These are phyloP conservation scores for Balansia obtecta DNA, from an alignment of 2,329 filamentous ascomycete genomes.

Conservation along the genomic window DNA sequence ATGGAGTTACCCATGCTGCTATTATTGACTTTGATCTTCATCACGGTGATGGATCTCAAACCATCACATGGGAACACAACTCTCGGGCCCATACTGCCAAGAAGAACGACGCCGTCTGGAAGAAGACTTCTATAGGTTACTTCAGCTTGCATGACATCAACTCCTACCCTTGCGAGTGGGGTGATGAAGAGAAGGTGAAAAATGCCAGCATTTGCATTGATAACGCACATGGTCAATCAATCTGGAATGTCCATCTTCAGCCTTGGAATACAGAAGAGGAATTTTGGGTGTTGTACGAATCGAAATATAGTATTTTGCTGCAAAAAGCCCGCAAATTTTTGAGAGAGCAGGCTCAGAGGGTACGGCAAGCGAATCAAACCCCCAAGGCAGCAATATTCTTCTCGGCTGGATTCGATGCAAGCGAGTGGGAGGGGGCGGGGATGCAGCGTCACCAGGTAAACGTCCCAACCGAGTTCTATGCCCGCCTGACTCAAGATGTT, in stretches of 20 bases:
- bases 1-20: conserved; percentile 84
- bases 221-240: conserved; percentile 81
- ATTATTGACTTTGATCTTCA: conserved; percentile 90
- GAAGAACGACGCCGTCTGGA: conserved; percentile 63
- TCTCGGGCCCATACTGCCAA: conserved; percentile 46
- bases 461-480: conserved; percentile 94
- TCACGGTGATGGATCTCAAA: conserved; percentile 90
- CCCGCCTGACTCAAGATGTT: conserved; percentile 76
- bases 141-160: conserved; percentile 98
- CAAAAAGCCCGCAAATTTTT: conserved; percentile 73
- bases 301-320: conserved; percentile 62
- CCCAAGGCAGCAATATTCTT: conserved; percentile 86
- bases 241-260: conserved; percentile 94
- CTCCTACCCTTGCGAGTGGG: conserved; percentile 89
- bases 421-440: conserved; percentile 79
- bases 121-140: conserved; percentile 83
- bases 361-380: conserved; percentile 44
- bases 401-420: conserved; percentile 93
- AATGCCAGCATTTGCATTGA: conserved; percentile 92
- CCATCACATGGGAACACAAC: conserved; percentile 88
- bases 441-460: conserved; percentile 97
- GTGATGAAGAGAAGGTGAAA: conserved; percentile 86
- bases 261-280: conserved; percentile 71
- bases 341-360: conserved; percentile 54
- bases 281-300: conserved; percentile 82